These are phyloP conservation scores for Ogataea neopini DNA, from an alignment of 805 yeast species.

Conservation along the genomic window DNA sequence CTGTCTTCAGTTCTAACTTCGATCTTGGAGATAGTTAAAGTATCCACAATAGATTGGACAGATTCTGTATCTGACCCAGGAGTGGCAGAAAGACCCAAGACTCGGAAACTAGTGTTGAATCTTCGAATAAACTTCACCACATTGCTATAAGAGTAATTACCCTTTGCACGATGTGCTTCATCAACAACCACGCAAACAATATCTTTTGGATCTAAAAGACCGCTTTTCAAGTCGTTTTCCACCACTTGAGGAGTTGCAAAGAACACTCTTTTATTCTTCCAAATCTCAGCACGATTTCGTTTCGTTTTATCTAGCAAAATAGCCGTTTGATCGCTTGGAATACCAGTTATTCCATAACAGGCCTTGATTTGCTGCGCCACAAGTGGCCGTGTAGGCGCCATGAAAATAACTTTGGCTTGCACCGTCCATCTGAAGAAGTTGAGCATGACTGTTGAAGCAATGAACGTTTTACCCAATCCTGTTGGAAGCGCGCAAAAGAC, in stretches of 20 bases:
- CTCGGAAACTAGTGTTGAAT: slow-evolving; percentile 65
- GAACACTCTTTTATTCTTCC: slow-evolving; percentile 76
- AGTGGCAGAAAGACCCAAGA: slow-evolving; percentile 91
- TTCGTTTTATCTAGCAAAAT: slow-evolving; percentile 59
- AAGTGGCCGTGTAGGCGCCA: slow-evolving; percentile 96
- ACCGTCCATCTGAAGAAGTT: slow-evolving; percentile 88
- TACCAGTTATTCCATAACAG: slow-evolving; percentile 82
- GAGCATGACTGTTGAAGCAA: slow-evolving; percentile 91
- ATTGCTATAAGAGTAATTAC: slow-evolving; percentile 84
- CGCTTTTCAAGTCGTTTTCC: slow-evolving; percentile 80
- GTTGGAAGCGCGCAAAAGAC: slow-evolving; percentile 91
- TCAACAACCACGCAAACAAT: slow-evolving; percentile 81
- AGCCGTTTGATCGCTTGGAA: slow-evolving; percentile 75
- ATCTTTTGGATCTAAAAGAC: slow-evolving; percentile 72
- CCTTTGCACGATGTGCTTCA: slow-evolving; percentile 94
- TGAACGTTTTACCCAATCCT: slow-evolving; percentile 95
- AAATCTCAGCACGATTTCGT: slow-evolving; percentile 67
- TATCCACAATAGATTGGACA: slow-evolving; percentile 80
- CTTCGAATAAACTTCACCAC: slow-evolving; percentile 69
- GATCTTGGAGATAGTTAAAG: slow-evolving; percentile 69
- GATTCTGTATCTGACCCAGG: slow-evolving; percentile 89
- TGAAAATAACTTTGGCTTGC: slow-evolving; percentile 76
- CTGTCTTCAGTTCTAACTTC: slow-evolving; percentile 87
- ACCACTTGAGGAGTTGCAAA: slow-evolving; percentile 97
- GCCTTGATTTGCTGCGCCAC: slow-evolving; percentile 97